These are phyloP conservation scores for Prinsepia uniflora DNA, from an alignment of 306 rosid genomes.

Conservation along the genomic window DNA sequence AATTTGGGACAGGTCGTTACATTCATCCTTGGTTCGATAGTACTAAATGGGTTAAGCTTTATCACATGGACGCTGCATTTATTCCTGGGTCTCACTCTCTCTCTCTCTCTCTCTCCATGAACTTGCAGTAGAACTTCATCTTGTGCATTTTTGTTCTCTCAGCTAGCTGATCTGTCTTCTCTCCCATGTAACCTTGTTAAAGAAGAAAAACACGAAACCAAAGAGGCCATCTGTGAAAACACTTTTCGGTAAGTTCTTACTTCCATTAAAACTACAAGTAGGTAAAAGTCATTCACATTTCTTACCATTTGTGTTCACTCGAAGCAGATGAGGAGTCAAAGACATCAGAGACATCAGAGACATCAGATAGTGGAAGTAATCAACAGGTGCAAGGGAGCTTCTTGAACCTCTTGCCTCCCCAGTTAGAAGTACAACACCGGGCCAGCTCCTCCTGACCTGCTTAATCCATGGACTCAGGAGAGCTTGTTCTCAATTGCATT, in stretches of 20 bases:
- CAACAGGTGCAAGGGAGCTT: conserved; percentile 65
- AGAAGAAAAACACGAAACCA: conserved; percentile 67
- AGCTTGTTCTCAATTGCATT: conserved; percentile 20
- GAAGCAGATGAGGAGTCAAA: conserved; percentile 55
- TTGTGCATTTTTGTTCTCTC: neutral
- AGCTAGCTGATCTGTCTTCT: conserved; percentile 20
- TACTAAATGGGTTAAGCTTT: too few species aligned
- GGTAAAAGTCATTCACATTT: neutral
- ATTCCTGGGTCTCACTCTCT: too few species aligned
- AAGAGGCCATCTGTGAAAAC: conserved; percentile 82
- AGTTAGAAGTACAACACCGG: conserved; percentile 33
- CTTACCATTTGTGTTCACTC: conserved; percentile 28
- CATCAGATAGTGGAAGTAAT: conserved; percentile 28
- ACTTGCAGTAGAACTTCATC: too few species aligned
- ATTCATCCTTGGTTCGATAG: too few species aligned
- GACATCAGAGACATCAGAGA: conserved; percentile 44
- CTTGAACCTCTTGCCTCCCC: conserved; percentile 66
- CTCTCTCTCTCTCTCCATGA: neutral
- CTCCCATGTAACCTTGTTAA: conserved; percentile 70
- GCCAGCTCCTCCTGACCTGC: conserved; percentile 41
- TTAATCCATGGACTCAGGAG: conserved; percentile 34
- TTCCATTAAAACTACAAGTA: neutral
- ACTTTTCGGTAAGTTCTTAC: conserved; percentile 70
- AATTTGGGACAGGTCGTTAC: too few species aligned
- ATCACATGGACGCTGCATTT: too few species aligned